These are phyloP conservation scores for Malassezia vespertilionis DNA, from an alignment of 1,284 basidiomycete genomes.

Conservation along the genomic window DNA sequence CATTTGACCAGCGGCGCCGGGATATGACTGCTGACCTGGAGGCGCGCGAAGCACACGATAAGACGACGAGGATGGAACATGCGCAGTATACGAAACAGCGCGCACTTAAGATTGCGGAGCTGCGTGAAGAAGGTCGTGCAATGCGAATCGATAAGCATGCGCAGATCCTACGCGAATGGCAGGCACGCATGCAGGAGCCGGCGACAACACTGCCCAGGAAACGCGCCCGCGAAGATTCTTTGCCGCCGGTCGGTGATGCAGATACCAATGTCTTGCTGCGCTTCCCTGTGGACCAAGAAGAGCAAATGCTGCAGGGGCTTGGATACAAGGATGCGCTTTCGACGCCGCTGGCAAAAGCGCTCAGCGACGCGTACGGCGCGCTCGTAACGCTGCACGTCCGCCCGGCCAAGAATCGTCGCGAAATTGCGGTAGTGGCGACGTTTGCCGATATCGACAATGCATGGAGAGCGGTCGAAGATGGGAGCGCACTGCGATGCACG, in stretches of 20 bases:
- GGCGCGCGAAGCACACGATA: constrained; percentile 62
- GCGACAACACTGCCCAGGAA: constrained; percentile 15
- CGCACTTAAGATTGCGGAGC: constrained; percentile 12
- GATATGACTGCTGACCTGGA: constrained; percentile 71
- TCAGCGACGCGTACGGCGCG: constrained; percentile 24
- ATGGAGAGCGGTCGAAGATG: constrained; percentile 28
- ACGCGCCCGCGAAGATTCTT: constrained; percentile 2
- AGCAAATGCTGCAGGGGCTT: constrained; percentile 15
- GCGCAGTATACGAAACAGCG: constrained; percentile 1
- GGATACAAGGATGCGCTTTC: constrained; percentile 6
- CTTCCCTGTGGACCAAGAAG: constrained; percentile 28
- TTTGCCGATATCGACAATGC: constrained; percentile 27
- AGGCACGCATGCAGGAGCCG: constrained; percentile 14
- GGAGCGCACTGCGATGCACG: constrained; percentile 28
- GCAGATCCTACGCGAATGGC: constrained; percentile 19
- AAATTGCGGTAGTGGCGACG: constrained; percentile 26
- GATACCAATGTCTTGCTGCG: constrained; percentile 29
- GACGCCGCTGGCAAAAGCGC: constrained; percentile 22
- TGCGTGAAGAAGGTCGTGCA: constrained; percentile 22
- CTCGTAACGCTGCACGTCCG: constrained; percentile 23
- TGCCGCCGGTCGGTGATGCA: constrained; percentile 23
- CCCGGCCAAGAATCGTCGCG: constrained; percentile 23
- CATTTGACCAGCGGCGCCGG: constrained; percentile 68
- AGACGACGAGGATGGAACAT: constrained; percentile 1
- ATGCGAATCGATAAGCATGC: constrained; percentile 20